These are phyloP conservation scores for Diaporthe caulivora DNA, from an alignment of 2,329 filamentous ascomycete genomes.

Conservation along the genomic window DNA sequence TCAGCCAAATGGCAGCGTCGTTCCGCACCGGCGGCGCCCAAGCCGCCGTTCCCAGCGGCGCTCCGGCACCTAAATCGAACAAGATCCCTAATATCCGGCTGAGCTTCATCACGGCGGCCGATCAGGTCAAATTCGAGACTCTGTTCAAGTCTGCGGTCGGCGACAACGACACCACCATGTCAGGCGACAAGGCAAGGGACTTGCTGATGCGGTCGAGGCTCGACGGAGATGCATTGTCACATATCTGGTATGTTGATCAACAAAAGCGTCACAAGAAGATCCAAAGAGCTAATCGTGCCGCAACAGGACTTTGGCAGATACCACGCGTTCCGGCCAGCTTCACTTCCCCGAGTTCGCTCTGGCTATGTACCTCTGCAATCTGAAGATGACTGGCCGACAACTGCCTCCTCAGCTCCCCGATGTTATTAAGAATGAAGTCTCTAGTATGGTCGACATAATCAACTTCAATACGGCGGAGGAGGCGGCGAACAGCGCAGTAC, in stretches of 20 bases:
- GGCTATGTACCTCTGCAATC: conserved; percentile 98
- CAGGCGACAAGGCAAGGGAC: conserved; percentile 92
- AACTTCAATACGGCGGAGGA: conserved; percentile 92
- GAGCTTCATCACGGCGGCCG: conserved; percentile 94
- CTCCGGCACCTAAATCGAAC: conserved; percentile 65
- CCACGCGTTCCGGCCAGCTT: conserved; percentile 94
- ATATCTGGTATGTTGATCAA: conserved; percentile 79
- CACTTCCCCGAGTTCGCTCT: conserved; percentile 98
- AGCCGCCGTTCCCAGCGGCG: conserved; percentile 59
- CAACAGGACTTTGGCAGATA: conserved; percentile 87
- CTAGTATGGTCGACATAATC: conserved; percentile 99
- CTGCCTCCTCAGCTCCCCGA: conserved; percentile 83
- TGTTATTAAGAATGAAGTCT: conserved; percentile 93
- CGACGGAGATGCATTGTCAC: conserved; percentile 86
- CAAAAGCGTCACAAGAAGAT: background rate
- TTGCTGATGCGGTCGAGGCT: conserved; percentile 89
- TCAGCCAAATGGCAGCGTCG: conserved; percentile 75
- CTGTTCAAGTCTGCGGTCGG: conserved; percentile 96
- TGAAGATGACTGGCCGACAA: conserved; percentile 88
- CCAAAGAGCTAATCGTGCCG: conserved; percentile 10
- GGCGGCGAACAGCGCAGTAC: conserved; percentile 60
- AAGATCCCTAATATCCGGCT: conserved; percentile 95
- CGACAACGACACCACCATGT: conserved; percentile 85
- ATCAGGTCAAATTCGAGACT: conserved; percentile 97
- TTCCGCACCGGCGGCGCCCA: conserved; percentile 67